Conservation (phyloP, 495 filamentous ascomycete genomes). For the Beverwykella pulmonaria region DNA sequence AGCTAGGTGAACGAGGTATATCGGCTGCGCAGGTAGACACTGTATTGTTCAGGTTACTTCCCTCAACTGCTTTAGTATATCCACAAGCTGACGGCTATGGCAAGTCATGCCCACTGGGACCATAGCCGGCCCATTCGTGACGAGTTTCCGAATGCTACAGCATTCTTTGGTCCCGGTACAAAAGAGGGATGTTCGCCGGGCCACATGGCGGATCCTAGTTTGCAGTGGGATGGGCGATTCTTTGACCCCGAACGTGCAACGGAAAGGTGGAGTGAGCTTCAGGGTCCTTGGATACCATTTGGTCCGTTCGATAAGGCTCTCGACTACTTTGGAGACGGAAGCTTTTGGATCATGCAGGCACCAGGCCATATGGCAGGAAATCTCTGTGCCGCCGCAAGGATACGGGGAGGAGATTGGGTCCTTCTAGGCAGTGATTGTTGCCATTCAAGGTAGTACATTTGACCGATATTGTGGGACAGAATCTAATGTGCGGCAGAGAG, state of each 20-base stretch:
- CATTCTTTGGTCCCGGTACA: constrained; percentile 32
- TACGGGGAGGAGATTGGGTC: constrained; percentile 25
- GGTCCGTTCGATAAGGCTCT: constrained; percentile 43
- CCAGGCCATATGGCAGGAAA: constrained; percentile 44
- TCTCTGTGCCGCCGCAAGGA: constrained; percentile 33
- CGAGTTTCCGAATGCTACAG: constrained; percentile 35
- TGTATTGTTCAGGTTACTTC: constrained; percentile 32
- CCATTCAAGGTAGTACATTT: constrained; percentile 29
- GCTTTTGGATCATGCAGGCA: constrained; percentile 45
- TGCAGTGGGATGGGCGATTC: constrained; percentile 36
- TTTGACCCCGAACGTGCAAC: constrained; percentile 33
- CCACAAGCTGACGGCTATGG: background rate
- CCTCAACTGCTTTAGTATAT: background rate
- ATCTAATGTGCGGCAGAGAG: constrained; percentile 18
- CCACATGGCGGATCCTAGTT: constrained; percentile 24
- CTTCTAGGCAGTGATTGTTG: constrained; percentile 35
- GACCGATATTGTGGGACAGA: background rate
- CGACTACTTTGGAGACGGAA: constrained; percentile 44
- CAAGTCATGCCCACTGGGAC: constrained; percentile 37
- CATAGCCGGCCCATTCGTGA: constrained; percentile 34
- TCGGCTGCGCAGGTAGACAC: constrained; percentile 22
- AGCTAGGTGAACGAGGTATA: constrained; percentile 25
- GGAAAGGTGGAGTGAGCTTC: constrained; percentile 29
- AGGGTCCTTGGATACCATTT: constrained; percentile 31
- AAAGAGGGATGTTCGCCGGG: constrained; percentile 29